Base-by-base conservation (phyloP, 208 protist genomes). In the Wallacemonas sp. region DNA sequence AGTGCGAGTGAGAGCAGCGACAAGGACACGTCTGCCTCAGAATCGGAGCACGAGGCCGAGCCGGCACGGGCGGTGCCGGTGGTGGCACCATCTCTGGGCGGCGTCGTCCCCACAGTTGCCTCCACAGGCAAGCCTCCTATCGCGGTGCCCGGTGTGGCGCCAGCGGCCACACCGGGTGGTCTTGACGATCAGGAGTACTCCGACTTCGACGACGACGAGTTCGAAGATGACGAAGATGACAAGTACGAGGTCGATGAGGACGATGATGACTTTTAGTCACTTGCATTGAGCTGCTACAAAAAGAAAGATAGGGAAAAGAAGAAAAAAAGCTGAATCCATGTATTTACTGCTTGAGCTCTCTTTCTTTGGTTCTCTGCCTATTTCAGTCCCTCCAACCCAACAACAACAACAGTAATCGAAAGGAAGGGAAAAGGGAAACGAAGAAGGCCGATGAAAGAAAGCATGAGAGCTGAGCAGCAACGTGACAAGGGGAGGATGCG, bases 251-350 rank as follows among this genome's bases (percentile, higher is more conserved):
- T 90, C 17, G 83, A 95, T 21, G 84, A 91, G 66, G 88, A 95
- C 63, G 80, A 88, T 59, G 88, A 95, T 63, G 88, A 95, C 39
- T 95, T 95, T 79, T 95, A 89, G 44, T 41, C 9, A n/a, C n/a
- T n/a, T n/a, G n/a, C n/a, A n/a, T n/a, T n/a, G n/a, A n/a, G n/a
- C n/a, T n/a, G n/a, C n/a, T n/a, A n/a, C n/a, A n/a, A n/a, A n/a
- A n/a, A n/a, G n/a, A n/a, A n/a, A n/a, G n/a, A n/a, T n/a, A 42
- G 17, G 17, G 38, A 42, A 17, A 42, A 42, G 38, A 42, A 42
- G 38, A 42, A 42, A n/a, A 42, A 42, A 11, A 42, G 11, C 12
- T 11, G 17, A 42, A 17, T n/a, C 12, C 38, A 42, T 42, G 17
- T 42, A 0, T 11, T 42, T n/a, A 11, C 12, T 17, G 38, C 38